Evolutionary conservation across 331 rosid genomes (phyloP), one percentile per base, ranked within the genome.

Genomic region (Ulmus americana): DNA sequence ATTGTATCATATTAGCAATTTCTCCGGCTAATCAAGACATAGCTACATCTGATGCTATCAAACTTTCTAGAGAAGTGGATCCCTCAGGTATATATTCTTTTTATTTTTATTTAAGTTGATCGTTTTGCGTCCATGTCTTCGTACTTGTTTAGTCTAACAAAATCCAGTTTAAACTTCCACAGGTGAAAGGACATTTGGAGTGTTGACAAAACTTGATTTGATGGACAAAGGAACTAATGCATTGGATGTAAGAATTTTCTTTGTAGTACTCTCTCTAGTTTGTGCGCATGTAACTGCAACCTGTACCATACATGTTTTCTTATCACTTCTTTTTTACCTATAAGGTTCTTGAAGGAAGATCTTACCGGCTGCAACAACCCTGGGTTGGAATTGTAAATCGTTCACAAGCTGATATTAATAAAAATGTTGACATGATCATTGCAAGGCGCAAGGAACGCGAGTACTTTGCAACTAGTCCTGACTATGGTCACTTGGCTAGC

Each of bases 201-300:
- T 92, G 71, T 63, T 92, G 88, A 92, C 98, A 46, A 92, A 92
- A 81, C 81, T 92, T 67, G 98, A 92, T 81, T 75, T 92, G 83
- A 92, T 92, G 97, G 98, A 92, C 82, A 92, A 88, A 77, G 98
- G 98, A 83, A 92, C 98, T 47, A 86, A 92, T 71, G 96, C 98
- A 1, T 74, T 86, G 72, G 96, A 92, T 64, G 98, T 92, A 87
- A 77, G 76, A 64, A 54, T 35, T 55, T 12, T 69, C 39, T 70
- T 65, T 75, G 55, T 56, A 63, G 63, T 73, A 13, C 59, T 59
- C 60, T 50, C 64, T 13, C 44, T 43, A 38, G 15, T 12, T 2
- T 20, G 39, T 20, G 28, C 41, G 8, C 43, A 12, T 69, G n/a
- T 74, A 10, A 46, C 55, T 40, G 13, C 44, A 28, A n/a, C 16